Evolutionary conservation across 78 protist genomes (phyloP).

Genomic region (Protostelium mycophagum): DNA sequence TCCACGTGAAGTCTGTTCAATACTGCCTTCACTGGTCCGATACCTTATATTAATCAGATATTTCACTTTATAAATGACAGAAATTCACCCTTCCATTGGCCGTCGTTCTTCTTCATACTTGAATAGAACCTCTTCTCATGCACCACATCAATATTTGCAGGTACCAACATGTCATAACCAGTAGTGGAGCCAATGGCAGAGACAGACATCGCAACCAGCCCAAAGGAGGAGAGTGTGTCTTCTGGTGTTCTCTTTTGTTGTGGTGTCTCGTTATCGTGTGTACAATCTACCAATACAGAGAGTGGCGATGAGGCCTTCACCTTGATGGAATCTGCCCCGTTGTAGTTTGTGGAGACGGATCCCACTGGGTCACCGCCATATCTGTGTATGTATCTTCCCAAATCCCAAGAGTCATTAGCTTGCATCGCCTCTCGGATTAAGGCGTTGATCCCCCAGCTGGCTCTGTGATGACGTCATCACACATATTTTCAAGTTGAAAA

Average conservation of each 20-base stretch:
- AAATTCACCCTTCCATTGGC: neutral
- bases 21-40: slow-evolving; percentile 17
- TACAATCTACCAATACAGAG: slow-evolving; percentile 65
- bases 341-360: neutral
- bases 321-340: neutral
- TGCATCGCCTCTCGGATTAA: slow-evolving; percentile 69
- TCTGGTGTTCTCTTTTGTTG: slow-evolving; percentile 37
- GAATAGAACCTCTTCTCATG: slow-evolving; percentile 56
- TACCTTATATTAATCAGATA: slow-evolving; percentile 11
- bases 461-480: neutral
- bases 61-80: neutral
- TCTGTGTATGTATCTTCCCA: slow-evolving; percentile 56
- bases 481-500: neutral
- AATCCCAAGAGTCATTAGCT: slow-evolving; percentile 30
- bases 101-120: neutral
- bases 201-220: slow-evolving; percentile 57
- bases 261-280: slow-evolving; percentile 73
- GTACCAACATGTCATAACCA: slow-evolving; percentile 78
- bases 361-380: slow-evolving; percentile 72
- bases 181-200: slow-evolving; percentile 70
- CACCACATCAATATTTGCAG: slow-evolving; percentile 69
- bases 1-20: slow-evolving; percentile 35
- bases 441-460: slow-evolving; percentile 58
- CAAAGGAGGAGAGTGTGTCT: slow-evolving; percentile 63
- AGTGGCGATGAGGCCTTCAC: slow-evolving; percentile 31